Base-by-base conservation (phyloP, 1,284 basidiomycete species). In the Waitea zeae region DNA sequence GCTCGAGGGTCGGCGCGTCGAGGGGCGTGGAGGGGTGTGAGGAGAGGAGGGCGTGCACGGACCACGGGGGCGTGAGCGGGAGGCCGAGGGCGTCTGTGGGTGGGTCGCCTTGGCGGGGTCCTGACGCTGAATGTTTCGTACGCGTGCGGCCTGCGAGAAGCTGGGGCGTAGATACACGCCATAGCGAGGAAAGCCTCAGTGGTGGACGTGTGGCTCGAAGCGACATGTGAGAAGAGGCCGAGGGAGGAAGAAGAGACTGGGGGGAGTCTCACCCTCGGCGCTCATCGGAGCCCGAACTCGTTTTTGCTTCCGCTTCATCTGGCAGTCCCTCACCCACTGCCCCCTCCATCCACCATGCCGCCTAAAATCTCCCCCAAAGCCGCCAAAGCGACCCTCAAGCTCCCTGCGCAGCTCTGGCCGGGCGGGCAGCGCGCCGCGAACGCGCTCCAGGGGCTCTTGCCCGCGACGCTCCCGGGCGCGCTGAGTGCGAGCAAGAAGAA, bases 1-100 rank as follows among this genome's bases (percentile, higher is more conserved):
- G 70, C 26, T 59, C 58, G 30, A 86, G 56, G 1, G 68, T 73
- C 13, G 52, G 44, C 3, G 64, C 45, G 5, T 71, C 59, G 35
- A 84, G 56, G 2, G 56, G 58, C 5, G 79, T 80, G 14, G 61
- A 66, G 2, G 78, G 71, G 46, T 82, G 83, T 4, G 80, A 82
- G 6, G 75, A 72, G 3, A 84, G 51, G 3, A 86, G 62, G 33
- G 71, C 56, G 46, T 72, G 63, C 32, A 86, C 70, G 33, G 81
- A 86, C 81, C 81, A 86, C 1, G 73, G 73, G 15, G 80, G 70
- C 33, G 53, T 49, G 0, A 60, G 38, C 11, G 80, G 81, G 37
- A 83, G 67, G 12, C 69, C 74, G 38, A 56, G 64, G 9, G 58
- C 50, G 43, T 81, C 78, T 2, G 62, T 61, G 17, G 55, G n/a